Evolutionary conservation across 192 early-diverging fungal species (phyloP), one percentile per base, ranked within the genome.

Genomic region (Dispira simplex): DNA sequence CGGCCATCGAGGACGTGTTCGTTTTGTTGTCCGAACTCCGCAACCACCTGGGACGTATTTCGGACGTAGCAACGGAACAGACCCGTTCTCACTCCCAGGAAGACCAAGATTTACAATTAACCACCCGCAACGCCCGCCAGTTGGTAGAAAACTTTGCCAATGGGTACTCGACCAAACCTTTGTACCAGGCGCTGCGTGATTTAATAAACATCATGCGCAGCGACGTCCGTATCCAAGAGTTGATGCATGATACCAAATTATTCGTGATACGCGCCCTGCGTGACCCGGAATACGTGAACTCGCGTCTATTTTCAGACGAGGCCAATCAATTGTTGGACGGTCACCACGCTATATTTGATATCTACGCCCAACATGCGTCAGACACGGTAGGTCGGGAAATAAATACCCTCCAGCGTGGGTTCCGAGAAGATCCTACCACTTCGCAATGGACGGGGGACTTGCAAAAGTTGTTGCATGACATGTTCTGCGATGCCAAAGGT

Each of bases 111-210:
- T 44, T 60, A 21, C 47, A 71, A 13, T 44, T 67, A 43, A 72
- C 72, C 26, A 44, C 65, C 13, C 23, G 58, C 49, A 78, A 73
- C 64, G 76, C 80, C 25, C 75, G 75, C 47, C 23, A 67, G 27
- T 68, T 81, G 12, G 59, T 81, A 39, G 80, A 81, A 64, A 79
- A 79, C 66, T 77, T 81, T 71, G 73, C 80, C 64, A 70, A 72
- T 62, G 65, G 71, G 55, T 63, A 73, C 43, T 73, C 74, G 3
- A 71, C 79, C 12, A 72, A 75, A 53, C 68, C 66, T 27, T 67
- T 81, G 53, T 68, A 75, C 44, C 44, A 56, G 4, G 62, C 58
- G n/a, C 16, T 79, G 8, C 65, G 57, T 46, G 70, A 73, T 11
- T 64, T 81, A 39, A 66, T 69, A 28, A 32, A 23, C 2, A 47